phyloP scores from a whole-genome alignment of 148 eudicot genomes.

The Chenopodium suecicum region DNA sequence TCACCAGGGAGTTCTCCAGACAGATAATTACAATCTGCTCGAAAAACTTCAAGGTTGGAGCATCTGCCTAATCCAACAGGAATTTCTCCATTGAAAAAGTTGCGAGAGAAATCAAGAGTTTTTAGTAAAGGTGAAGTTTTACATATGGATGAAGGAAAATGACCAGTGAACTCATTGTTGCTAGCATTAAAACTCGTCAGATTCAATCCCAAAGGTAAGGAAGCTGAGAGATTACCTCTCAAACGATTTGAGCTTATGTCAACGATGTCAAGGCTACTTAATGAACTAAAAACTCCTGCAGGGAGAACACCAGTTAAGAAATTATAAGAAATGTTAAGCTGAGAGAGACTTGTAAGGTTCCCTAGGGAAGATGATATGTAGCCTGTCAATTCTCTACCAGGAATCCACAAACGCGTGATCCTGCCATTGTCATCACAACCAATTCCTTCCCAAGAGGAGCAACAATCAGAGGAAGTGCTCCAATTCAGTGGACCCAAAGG shows the following conservation, averaged over 20 bases:
- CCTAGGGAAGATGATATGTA: slow-evolving; percentile 35
- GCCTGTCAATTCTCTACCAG: slow-evolving; percentile 45
- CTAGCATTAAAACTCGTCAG: slow-evolving; percentile 51
- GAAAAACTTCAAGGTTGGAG: slow-evolving; percentile 38
- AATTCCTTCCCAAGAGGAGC: slow-evolving; percentile 66
- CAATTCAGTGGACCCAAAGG: slow-evolving; percentile 44
- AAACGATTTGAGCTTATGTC: slow-evolving; percentile 32
- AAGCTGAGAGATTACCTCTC: no score
- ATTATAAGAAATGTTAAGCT: slow-evolving; percentile 63
- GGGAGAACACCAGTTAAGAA: slow-evolving; percentile 56
- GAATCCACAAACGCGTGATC: slow-evolving; percentile 44
- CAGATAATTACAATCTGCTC: slow-evolving; percentile 57
- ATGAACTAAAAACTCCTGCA: slow-evolving; percentile 43
- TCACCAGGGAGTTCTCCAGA: slow-evolving; percentile 50
- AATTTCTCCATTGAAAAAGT: slow-evolving; percentile 43
- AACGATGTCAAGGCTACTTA: slow-evolving; percentile 41
- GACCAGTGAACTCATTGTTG: slow-evolving; percentile 51
- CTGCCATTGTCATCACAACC: slow-evolving; percentile 44
- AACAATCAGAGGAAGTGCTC: slow-evolving; percentile 49
- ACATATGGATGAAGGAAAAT: slow-evolving; percentile 53
- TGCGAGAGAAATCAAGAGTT: slow-evolving; percentile 57
- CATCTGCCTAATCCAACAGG: slow-evolving; percentile 48
- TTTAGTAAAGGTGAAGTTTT: slow-evolving; percentile 32
- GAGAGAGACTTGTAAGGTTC: slow-evolving; percentile 45
- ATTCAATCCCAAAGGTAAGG: slow-evolving; percentile 21